Conservation (phyloP, 192 early-diverging fungal species). For the Coemansia umbellata region DNA sequence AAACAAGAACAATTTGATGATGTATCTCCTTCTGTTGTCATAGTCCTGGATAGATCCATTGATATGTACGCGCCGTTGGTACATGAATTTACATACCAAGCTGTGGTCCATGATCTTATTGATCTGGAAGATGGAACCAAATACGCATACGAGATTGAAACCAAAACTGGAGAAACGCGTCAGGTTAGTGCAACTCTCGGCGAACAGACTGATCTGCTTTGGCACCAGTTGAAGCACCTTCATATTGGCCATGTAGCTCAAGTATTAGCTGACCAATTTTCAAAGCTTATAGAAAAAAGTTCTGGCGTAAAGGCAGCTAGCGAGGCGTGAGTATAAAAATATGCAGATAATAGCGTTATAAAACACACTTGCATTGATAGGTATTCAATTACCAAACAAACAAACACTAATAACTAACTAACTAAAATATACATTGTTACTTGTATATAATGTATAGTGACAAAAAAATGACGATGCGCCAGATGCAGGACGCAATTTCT, state of each 20-base stretch:
- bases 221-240: constrained; percentile 46
- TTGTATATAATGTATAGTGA: constrained; percentile 8
- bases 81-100: constrained; percentile 98
- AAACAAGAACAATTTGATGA: constrained; percentile 43
- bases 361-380: too few relatives aligned
- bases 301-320: constrained; percentile 17
- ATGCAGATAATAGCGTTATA: too few relatives aligned
- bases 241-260: constrained; percentile 44
- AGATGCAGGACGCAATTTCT: constrained; percentile 41
- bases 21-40: constrained; percentile 65
- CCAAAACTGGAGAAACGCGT: constrained; percentile 5
- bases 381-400: too few relatives aligned
- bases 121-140: constrained; percentile 34
- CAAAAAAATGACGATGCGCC: constrained; percentile 21
- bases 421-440: too few relatives aligned
- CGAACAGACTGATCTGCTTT: constrained; percentile 45
- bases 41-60: constrained; percentile 86
- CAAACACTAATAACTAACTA: too few relatives aligned
- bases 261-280: constrained; percentile 26
- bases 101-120: constrained; percentile 90
- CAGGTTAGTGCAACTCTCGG: constrained; percentile 28
- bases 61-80: constrained; percentile 86
- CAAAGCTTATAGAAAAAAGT: constrained; percentile 27
- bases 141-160: constrained; percentile 11
- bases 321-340: constrained; percentile 18